Base-by-base conservation (phyloP, 202 grass and related monocot species). In the Setaria italica region DNA sequence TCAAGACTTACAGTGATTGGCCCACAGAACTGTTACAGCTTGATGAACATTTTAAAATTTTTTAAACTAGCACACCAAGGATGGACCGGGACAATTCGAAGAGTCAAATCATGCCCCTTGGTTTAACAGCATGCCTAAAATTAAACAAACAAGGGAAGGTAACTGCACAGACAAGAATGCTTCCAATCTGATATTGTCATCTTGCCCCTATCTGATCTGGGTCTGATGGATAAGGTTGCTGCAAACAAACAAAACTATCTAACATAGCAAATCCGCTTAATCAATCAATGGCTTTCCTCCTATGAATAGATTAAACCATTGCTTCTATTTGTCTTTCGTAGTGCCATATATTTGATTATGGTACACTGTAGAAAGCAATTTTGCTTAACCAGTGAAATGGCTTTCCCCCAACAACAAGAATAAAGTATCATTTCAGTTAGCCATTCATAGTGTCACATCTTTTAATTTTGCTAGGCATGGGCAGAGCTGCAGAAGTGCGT, bases 131-230 rank as follows among this genome's bases (percentile, higher is more conserved):
- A 16, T n/a, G 47, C 13, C 45, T 15, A 72, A 13, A 63, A 64
- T 39, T 20, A 64, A 30, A 66, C 7, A 65, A 66, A 72, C 13
- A 64, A 81, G 63, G 8, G 60, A 79, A 54, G 65, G 0, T 5
- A 73, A 79, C 19, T 67, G 19, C 57, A 58, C 2, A 72, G 5
- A 33, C 20, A 77, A 82, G 51, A 77, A n/a, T 43, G 43, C 35
- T 64, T 80, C 49, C 67, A 74, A 80, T 60, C 53, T 84, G 4
- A 15, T 74, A 73, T 57, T 37, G 73, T 62, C 17, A 50, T 85
- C 17, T 81, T 39, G 14, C 21, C 76, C 45, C 55, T 17, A 70
- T 54, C 39, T 56, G 66, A 71, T 39, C 50, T 70, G 13, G 0
- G 3, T 14, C 72, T 81, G n/a, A 48, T 73, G 48, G 7, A 58